Base-by-base conservation (phyloP, 2,329 filamentous ascomycete species). In the Magnaporthiopsis incrustans region DNA sequence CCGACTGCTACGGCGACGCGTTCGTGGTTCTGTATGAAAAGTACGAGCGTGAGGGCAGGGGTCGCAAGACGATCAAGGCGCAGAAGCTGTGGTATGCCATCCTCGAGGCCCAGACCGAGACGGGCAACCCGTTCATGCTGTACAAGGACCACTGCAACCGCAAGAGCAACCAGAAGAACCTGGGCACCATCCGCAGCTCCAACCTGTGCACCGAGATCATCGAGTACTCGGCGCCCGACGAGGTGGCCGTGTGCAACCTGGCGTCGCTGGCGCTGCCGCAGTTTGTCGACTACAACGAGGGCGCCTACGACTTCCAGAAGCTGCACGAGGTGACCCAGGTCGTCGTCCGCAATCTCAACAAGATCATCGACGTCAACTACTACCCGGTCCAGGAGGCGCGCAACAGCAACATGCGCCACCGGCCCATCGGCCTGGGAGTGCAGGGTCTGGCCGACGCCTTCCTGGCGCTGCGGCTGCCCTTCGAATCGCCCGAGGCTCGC, bases 131-230 rank as follows among this genome's bases (percentile, higher is more conserved):
- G 61, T 99, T 97, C 81, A 99, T 99, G 92, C 88, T 98, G 66
- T 99, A 99, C 88, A 99, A 99, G 85, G 95, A 99, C 79, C 85
- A 89, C 73, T 94, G 90, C 87, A 99, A 99, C 86, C 88, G 88
- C 77, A 99, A 99, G 89, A 97, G 93, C 84, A 99, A 99, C 86
- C 95, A 99, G 82, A 98, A 99, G 89, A 99, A 99, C 80, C 85
- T 99, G 38, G 95, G 95, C 69, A 97, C 93, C 67, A 99, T 99
- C 72, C 92, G 92, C 78, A 97, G 92, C 84, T 99, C 95, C 73
- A 99, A 99, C 78, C 84, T 99, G 61, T 99, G 95, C 87, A 98
- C 94, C 62, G 95, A 99, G 79, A 99, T 99, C 71, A 86, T 99
- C 69, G 95, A 99, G 82, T 99, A 97, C 83, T 96, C 84, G 69